phyloP scores from a whole-genome alignment of 257 asterid genomes.

The Verbascum thapsus region DNA sequence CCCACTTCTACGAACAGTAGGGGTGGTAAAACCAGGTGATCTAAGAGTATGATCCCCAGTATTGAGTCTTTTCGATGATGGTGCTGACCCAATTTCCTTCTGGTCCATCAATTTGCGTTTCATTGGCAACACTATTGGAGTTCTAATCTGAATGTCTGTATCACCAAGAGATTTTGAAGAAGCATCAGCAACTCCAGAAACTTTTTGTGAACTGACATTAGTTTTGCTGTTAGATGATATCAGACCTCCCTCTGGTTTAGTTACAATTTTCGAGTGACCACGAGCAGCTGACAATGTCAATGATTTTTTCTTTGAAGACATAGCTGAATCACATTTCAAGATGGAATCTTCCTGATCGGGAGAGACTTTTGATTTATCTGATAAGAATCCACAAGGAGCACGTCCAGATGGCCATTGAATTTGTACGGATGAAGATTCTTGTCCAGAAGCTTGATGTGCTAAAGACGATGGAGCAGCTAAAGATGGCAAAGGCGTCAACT shows the following conservation, averaged over 20 bases:
- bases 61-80: constrained; percentile 68
- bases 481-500: constrained; percentile 85
- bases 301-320: constrained; percentile 58
- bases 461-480: constrained; percentile 86
- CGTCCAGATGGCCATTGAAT: constrained; percentile 95
- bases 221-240: constrained; percentile 45
- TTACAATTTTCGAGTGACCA: constrained; percentile 42
- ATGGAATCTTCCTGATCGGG: constrained; percentile 48
- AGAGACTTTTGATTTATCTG: constrained; percentile 54
- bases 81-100: constrained; percentile 51
- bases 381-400: constrained; percentile 65
- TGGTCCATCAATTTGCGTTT: constrained; percentile 77
- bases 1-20: constrained; percentile 56
- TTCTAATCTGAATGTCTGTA: constrained; percentile 53
- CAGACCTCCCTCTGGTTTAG: constrained; percentile 50
- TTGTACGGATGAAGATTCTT: constrained; percentile 64
- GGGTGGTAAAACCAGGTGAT: constrained; percentile 62
- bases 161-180: constrained; percentile 52
- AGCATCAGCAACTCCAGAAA: constrained; percentile 39
- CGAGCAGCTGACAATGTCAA: constrained; percentile 44
- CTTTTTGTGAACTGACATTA: constrained; percentile 39
- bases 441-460: constrained; percentile 67
- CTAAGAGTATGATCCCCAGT: constrained; percentile 61
- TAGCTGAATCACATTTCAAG: constrained; percentile 52
- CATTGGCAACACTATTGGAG: constrained; percentile 84